Conservation (phyloP, 306 rosid species). For the Fragaria ananassa region DNA sequence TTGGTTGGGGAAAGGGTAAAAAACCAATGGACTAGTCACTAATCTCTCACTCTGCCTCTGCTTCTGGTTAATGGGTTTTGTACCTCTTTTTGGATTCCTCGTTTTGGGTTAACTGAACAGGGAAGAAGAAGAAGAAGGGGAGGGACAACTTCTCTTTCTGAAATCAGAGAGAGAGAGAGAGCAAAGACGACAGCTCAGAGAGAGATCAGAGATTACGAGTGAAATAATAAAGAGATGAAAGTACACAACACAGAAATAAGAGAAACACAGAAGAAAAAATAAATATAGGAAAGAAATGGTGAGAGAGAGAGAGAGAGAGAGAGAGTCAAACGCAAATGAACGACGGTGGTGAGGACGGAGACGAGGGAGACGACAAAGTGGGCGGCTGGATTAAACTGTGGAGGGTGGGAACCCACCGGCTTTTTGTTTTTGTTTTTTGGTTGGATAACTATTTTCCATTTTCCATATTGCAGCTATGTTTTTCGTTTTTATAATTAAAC, state of each 20-base stretch:
- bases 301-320: slow-evolving; percentile 11
- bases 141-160: slow-evolving; percentile 33
- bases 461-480: neutral
- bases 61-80: neutral
- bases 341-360: slow-evolving; percentile 69
- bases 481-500: neutral
- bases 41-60: neutral
- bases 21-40: slow-evolving; percentile 1
- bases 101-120: slow-evolving; percentile 32
- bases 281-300: neutral
- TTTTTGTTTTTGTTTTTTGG: neutral
- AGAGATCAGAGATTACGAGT: slow-evolving; percentile 33
- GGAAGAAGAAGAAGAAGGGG: slow-evolving; percentile 19
- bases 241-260: slow-evolving; percentile 19
- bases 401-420: slow-evolving; percentile 49
- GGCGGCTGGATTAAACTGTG: slow-evolving; percentile 80
- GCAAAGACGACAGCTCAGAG: slow-evolving; percentile 16
- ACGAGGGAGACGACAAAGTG: slow-evolving; percentile 88
- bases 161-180: slow-evolving; percentile 14
- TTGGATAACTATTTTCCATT: neutral
- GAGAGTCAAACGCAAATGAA: slow-evolving; percentile 47
- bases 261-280: slow-evolving; percentile 4
- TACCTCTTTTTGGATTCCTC: slow-evolving; percentile 39
- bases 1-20: neutral
- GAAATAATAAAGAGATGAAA: slow-evolving; percentile 12